Percentiles rank a stretch among this genome's conserved stretches.
phyloP scores from a whole-genome alignment of 352 stramenopile species.

The Phytophthora melonis region DNA sequence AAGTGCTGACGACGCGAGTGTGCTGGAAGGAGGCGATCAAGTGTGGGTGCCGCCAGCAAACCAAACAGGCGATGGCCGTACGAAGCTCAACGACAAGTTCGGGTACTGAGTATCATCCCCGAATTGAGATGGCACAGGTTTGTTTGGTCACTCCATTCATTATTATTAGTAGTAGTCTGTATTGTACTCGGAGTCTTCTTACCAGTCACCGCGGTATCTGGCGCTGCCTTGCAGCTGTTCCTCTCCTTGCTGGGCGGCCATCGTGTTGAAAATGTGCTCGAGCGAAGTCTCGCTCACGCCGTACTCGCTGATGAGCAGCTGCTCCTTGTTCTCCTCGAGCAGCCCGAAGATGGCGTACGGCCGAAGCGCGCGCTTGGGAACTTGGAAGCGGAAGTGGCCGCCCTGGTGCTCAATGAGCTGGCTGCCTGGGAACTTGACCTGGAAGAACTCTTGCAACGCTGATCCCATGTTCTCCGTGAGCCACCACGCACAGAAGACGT shows the following conservation, averaged over 20 bases:
- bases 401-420: conserved; percentile 71
- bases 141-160: conserved; percentile 5
- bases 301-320: conserved; percentile 86
- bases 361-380: conserved; percentile 63
- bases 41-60: conserved; percentile 83
- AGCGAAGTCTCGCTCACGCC: conserved; percentile 91
- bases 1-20: conserved; percentile 23
- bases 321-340: conserved; percentile 74
- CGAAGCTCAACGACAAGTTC: conserved; percentile 87
- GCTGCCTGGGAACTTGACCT: conserved; percentile 46
- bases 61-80: conserved; percentile 87
- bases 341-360: conserved; percentile 75
- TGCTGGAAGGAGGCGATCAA: conserved; percentile 77
- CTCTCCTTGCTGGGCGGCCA: conserved; percentile 83
- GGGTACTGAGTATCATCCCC: conserved; percentile 64
- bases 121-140: conserved; percentile 15
- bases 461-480: conserved; percentile 51
- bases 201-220: conserved; percentile 35
- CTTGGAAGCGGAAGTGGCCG: conserved; percentile 75
- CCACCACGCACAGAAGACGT: conserved; percentile 75
- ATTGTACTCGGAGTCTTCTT: conserved; percentile 26
- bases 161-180: conserved; percentile 16
- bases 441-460: conserved; percentile 54
- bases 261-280: conserved; percentile 95
- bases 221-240: conserved; percentile 55